Evolutionary conservation across 768 basidiomycete genomes (phyloP).

Genomic region (Agaricus blazei): DNA sequence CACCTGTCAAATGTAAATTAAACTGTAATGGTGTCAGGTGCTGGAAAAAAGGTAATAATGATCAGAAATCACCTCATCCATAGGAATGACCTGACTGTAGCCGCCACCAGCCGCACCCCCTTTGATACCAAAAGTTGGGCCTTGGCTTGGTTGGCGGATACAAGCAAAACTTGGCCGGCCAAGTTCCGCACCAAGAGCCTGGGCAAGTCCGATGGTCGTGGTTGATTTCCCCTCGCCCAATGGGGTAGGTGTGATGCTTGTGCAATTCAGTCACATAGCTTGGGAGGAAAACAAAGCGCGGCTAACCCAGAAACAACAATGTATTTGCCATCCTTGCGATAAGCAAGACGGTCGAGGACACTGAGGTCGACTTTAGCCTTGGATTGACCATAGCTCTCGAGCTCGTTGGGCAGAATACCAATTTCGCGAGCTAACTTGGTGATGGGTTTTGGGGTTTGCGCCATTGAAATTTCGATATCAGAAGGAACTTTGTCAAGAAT

Average conservation of each 20-base stretch:
- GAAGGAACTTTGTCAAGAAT: conserved; percentile 86
- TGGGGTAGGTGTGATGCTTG: conserved; percentile 91
- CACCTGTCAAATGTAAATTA: conserved; percentile 93
- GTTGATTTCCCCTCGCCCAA: conserved; percentile 98
- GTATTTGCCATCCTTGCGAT: conserved; percentile 92
- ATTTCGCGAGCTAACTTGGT: conserved; percentile 82
- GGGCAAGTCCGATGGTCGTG: conserved; percentile 94
- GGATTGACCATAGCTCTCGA: conserved; percentile 93
- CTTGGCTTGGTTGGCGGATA: conserved; percentile 97
- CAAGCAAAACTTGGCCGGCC: conserved; percentile 92
- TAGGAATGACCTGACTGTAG: conserved; percentile 98
- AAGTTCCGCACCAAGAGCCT: conserved; percentile 93
- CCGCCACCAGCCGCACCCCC: conserved; percentile 98
- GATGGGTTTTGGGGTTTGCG: conserved; percentile 90
- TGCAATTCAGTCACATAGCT: not conserved
- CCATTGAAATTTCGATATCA: conserved; percentile 95
- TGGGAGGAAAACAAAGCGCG: not conserved
- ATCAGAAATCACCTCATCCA: conserved; percentile 74
- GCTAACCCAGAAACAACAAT: conserved; percentile 85
- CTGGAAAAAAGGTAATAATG: not conserved
- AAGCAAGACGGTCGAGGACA: conserved; percentile 76
- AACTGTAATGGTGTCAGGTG: conserved; percentile 46
- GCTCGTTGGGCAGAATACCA: conserved; percentile 77
- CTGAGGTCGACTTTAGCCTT: conserved; percentile 96
- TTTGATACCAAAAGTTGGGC: conserved; percentile 98